phyloP scores from a whole-genome alignment of 179 eudicot genomes.

The Drosera spatulata region DNA sequence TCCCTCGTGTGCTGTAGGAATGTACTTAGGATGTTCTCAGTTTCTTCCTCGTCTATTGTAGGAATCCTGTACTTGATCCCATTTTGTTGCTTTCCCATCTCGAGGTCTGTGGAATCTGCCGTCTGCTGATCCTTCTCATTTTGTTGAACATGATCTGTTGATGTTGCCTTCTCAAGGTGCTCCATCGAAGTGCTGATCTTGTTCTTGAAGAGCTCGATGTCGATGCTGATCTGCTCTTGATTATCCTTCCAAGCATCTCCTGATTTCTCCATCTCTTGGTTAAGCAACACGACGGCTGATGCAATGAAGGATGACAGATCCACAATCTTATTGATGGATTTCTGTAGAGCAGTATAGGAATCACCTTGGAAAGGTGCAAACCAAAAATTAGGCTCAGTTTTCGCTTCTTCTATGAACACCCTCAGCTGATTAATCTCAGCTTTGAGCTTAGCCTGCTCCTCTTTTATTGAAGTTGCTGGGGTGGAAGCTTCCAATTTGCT shows the following conservation, averaged over 20 bases:
- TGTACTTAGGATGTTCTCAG: slow-evolving; percentile 4
- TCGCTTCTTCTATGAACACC: slow-evolving; percentile 8
- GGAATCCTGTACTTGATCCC: not conserved
- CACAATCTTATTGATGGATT: slow-evolving; percentile 6
- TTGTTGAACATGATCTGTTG: not conserved
- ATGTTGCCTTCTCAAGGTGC: not conserved
- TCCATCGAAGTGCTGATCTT: slow-evolving; percentile 1
- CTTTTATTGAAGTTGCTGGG: not conserved
- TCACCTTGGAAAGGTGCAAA: slow-evolving; percentile 9
- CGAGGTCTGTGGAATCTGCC: not conserved
- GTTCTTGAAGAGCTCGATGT: slow-evolving; percentile 9
- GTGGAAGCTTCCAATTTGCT: not conserved
- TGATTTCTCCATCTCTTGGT: slow-evolving; percentile 2
- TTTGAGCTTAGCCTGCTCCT: not conserved
- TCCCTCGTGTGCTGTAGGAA: slow-evolving; percentile 10
- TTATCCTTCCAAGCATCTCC: slow-evolving; percentile 4
- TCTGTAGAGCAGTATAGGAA: slow-evolving; percentile 2
- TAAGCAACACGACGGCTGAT: slow-evolving; percentile 3
- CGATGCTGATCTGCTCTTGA: not conserved
- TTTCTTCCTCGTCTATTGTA: slow-evolving; percentile 5
- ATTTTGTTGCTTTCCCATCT: slow-evolving; percentile 5
- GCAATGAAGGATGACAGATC: slow-evolving; percentile 6
- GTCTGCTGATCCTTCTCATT: not conserved
- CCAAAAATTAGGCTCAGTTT: slow-evolving; percentile 13
- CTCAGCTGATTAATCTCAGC: too few species aligned